Evolutionary conservation across 805 yeast genomes (phyloP).

Genomic region (Candida nonsorbophila): DNA sequence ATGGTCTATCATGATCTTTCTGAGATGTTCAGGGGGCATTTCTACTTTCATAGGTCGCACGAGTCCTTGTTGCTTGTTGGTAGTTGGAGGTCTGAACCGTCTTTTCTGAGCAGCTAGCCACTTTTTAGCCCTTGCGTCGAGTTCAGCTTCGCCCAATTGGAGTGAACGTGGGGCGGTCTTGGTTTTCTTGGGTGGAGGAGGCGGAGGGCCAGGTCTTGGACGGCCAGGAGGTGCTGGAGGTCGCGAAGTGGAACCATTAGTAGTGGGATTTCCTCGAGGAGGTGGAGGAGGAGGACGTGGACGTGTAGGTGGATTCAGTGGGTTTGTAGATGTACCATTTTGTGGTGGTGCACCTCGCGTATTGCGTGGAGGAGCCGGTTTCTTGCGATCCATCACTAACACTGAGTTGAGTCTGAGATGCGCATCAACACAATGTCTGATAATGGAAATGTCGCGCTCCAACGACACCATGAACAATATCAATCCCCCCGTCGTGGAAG

Average conservation of each 20-base stretch:
- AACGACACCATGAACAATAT: too few species aligned
- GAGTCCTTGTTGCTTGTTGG: conserved; percentile 24
- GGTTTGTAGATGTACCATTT: too few species aligned
- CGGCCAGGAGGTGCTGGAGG: conserved; percentile 14
- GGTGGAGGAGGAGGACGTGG: conserved; percentile 16
- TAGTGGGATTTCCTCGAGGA: conserved; percentile 8
- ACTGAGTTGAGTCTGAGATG: too few species aligned
- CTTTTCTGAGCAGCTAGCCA: conserved; percentile 65
- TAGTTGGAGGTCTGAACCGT: conserved; percentile 37
- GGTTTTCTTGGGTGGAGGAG: conserved; percentile 17
- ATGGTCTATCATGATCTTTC: conserved; percentile 78
- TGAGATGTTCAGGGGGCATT: conserved; percentile 90
- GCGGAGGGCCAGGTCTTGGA: conserved; percentile 11
- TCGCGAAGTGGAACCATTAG: conserved; percentile 11
- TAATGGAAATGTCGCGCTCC: too few species aligned
- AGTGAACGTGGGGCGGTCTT: conserved; percentile 16
- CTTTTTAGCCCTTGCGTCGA: conserved; percentile 42
- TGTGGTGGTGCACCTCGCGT: conserved; percentile 7
- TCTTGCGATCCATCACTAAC: conserved; percentile 4
- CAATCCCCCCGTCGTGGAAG: too few species aligned
- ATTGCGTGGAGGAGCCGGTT: conserved; percentile 21
- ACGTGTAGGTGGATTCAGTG: conserved; percentile 21
- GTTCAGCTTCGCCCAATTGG: conserved; percentile 22
- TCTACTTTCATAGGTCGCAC: conserved; percentile 63
- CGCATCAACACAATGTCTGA: too few species aligned